Evolutionary conservation across 352 stramenopile genomes (phyloP).

Genomic region (Globisporangium abappressorium): DNA sequence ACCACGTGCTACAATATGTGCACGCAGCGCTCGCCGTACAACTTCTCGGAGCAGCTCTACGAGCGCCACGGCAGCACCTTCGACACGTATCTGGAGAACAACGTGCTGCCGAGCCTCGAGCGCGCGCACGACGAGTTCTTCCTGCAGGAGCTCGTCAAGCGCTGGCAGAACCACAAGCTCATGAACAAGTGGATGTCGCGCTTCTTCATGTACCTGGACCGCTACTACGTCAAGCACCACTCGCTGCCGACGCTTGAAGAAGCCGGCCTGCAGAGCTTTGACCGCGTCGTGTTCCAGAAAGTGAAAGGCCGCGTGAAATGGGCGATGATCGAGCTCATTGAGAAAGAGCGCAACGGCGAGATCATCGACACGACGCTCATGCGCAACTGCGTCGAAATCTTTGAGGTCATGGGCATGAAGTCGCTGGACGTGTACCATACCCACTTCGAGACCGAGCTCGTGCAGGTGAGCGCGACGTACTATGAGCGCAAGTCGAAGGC

Average conservation of each 20-base stretch:
- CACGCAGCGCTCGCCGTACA: conserved; percentile 98
- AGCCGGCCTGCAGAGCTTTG: conserved; percentile 83
- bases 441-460: conserved; percentile 94
- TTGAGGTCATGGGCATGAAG: conserved; percentile 97
- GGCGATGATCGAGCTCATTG: conserved; percentile 95
- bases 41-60: conserved; percentile 99
- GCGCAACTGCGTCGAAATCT: conserved; percentile 97
- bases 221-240: conserved; percentile 98
- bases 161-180: conserved; percentile 99
- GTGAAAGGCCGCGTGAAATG: conserved; percentile 80
- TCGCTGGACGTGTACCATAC: conserved; percentile 95
- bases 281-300: conserved; percentile 81
- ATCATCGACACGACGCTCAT: conserved; percentile 98
- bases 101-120: conserved; percentile 87
- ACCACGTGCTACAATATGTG: conserved; percentile 99
- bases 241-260: conserved; percentile 94
- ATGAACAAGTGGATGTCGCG: conserved; percentile 99
- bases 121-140: conserved; percentile 93
- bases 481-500: conserved; percentile 96
- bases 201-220: conserved; percentile 99
- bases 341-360: conserved; percentile 96
- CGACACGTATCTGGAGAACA: conserved; percentile 85
- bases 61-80: conserved; percentile 93
- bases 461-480: conserved; percentile 91
- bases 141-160: conserved; percentile 95